Evolutionary conservation across 2,329 filamentous ascomycete species (phyloP), one percentile per base, ranked within the genome.

Genomic region (Arthroderma sp.): DNA sequence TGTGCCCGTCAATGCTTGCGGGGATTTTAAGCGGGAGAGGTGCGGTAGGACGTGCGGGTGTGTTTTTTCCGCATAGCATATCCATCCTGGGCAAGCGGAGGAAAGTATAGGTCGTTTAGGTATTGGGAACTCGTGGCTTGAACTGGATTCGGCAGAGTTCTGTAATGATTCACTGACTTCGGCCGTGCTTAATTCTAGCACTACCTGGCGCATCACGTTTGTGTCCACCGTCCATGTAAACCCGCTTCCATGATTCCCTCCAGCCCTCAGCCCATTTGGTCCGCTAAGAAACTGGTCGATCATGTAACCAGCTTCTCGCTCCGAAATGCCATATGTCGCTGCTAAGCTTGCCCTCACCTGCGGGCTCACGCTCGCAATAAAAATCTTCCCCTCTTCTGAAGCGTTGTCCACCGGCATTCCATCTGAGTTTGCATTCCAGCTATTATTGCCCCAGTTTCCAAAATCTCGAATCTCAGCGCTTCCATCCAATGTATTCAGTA

Each of bases 21-120:
- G 89, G 4, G 88, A 95, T 63, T 96, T 98, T 51, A 96, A 73
- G 41, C 78, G 78, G 47, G 88, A 95, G 44, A 98, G 72, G 62
- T 98, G 87, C 29, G 87, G 86, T 41, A 98, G 73, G 45, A 96
- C 80, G 58, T 95, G 82, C 1, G 91, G 87, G 58, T 98, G 91
- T 45, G 89, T 96, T 68, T 98, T 96, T 63, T 98, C 91, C 28
- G 89, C 89, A 58, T 98, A 98, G 66, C 91, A 98, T 45, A 98
- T 89, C 88, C 93, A 98, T 5, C 91, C 91, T 1, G 91, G 91
- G 62, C 91, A 98, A 15, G 86, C 86, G 3, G 88, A 88, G 6
- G 88, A 86, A 37, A 98, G 73, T 28, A 71, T 61, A 22, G 68
- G 69, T 27, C 57, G 60, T 43, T 65, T 65, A 2, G 66, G 62